Conservation (phyloP, 169 alveolate genomes). For the Cryptosporidium sp. region DNA sequence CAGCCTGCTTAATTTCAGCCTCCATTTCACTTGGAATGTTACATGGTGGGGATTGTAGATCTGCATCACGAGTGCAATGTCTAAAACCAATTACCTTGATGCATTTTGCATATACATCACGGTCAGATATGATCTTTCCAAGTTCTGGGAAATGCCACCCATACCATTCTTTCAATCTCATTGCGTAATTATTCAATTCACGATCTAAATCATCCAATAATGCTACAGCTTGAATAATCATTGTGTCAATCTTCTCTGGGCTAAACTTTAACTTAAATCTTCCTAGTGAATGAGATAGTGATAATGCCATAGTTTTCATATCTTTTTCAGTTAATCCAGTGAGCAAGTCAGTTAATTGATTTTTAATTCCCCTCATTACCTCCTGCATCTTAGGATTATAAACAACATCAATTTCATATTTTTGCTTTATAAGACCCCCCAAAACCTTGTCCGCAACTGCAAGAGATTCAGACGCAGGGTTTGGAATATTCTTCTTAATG, state of each 20-base stretch:
- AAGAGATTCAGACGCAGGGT: slow-evolving; percentile 69
- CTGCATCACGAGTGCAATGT: slow-evolving; percentile 83
- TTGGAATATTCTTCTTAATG: slow-evolving; percentile 92
- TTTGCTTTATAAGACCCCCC: slow-evolving; percentile 89
- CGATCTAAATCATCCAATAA: slow-evolving; percentile 96
- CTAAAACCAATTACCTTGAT: slow-evolving; percentile 91
- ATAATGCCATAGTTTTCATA: slow-evolving; percentile 88
- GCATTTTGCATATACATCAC: slow-evolving; percentile 91
- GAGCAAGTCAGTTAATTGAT: slow-evolving; percentile 85
- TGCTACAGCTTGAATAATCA: slow-evolving; percentile 99
- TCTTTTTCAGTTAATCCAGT: slow-evolving; percentile 89
- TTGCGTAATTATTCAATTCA: slow-evolving; percentile 98
- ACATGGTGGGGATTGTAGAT: slow-evolving; percentile 80
- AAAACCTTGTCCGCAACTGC: slow-evolving; percentile 88
- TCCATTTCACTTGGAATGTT: slow-evolving; percentile 94
- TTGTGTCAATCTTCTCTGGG: slow-evolving; percentile 98
- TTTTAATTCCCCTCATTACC: slow-evolving; percentile 88
- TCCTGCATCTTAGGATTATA: slow-evolving; percentile 87
- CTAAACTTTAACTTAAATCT: slow-evolving; percentile 97
- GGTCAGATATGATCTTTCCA: slow-evolving; percentile 94
- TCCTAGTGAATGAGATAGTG: slow-evolving; percentile 90
- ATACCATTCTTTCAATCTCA: slow-evolving; percentile 97
- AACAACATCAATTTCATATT: slow-evolving; percentile 84
- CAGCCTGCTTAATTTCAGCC: slow-evolving; percentile 96
- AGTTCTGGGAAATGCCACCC: slow-evolving; percentile 99